Evolutionary conservation across 441 rosid species (phyloP), one percentile per base, ranked within the genome.

Genomic region (Pelargonium citronellum): DNA sequence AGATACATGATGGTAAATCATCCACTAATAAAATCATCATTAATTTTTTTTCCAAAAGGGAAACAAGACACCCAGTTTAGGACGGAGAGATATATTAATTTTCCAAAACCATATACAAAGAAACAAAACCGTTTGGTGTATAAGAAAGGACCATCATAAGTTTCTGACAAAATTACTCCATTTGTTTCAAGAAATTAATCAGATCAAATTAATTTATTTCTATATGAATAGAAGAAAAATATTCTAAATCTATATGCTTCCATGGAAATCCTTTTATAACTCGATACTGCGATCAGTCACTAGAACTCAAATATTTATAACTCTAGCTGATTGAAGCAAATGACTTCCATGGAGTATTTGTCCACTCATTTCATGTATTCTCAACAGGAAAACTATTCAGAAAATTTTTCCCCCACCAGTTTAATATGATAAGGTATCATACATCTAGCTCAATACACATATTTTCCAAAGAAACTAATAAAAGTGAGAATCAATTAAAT

Each of bases 241-340:
- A 53, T 53, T 53, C 19, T 53, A 53, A 53, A 53, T 53, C 58
- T n/a, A 67, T 16, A 49, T 4, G 17, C 9, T 11, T 0, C 43
- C 30, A 69, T 30, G 17, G 64, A 3, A 46, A 66, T 13, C 41
- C 46, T 57, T 65, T 43, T 30, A 44, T 60, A 17, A 73, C 49
- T 15, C 7, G 7, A 16, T 10, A 67, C 34, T n/a, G 15, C n/a
- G 37, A 58, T 73, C 67, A 27, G n/a, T 67, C 17, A 17, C 24
- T 66, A 51, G 20, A 5, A 37, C 41, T 37, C 41, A 37, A 9
- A 15, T 53, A 53, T 15, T 53, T 27, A 27, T 16, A 51, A n/a
- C 15, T 51, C 19, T 51, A 51, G 58, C 19, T 51, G 58, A 51
- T n/a, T 1, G 5, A n/a, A 19, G 58, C 58, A 51, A 51, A 51